phyloP scores from a whole-genome alignment of 331 rosid species.

The Quercus lobata region DNA sequence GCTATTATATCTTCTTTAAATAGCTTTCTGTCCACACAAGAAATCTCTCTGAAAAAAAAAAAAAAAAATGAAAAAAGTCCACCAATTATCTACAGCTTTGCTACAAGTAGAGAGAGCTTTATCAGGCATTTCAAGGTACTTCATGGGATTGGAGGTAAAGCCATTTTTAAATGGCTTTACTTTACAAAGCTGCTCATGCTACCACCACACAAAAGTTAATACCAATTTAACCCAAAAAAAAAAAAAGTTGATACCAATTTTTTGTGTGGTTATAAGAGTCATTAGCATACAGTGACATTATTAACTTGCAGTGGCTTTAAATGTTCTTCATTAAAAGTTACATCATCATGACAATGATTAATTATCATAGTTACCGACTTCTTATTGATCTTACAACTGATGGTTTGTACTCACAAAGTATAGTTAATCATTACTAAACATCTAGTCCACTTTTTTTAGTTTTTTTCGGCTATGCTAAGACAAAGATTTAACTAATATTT shows the following conservation, averaged over 20 bases:
- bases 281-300: background rate
- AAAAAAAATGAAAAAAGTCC: background rate
- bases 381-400: background rate
- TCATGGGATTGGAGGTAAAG: background rate
- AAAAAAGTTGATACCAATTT: background rate
- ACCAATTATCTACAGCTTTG: background rate
- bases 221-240: too few relatives aligned
- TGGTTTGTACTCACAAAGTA: background rate
- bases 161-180: background rate
- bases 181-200: background rate
- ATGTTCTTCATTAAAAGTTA: background rate
- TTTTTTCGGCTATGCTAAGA: too few relatives aligned
- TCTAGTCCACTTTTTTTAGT: too few relatives aligned
- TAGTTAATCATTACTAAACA: background rate
- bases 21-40: constrained; percentile 6
- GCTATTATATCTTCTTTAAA: background rate
- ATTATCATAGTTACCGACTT: background rate
- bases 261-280: background rate
- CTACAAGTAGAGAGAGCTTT: background rate
- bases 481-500: too few relatives aligned
- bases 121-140: background rate
- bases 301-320: background rate
- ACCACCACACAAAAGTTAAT: background rate
- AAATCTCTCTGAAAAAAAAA: background rate
- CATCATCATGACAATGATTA: background rate